Evolutionary conservation across 2,329 filamentous ascomycete genomes (phyloP), one percentile per base, ranked within the genome.

Genomic region (Ceratocystis huliohia): DNA sequence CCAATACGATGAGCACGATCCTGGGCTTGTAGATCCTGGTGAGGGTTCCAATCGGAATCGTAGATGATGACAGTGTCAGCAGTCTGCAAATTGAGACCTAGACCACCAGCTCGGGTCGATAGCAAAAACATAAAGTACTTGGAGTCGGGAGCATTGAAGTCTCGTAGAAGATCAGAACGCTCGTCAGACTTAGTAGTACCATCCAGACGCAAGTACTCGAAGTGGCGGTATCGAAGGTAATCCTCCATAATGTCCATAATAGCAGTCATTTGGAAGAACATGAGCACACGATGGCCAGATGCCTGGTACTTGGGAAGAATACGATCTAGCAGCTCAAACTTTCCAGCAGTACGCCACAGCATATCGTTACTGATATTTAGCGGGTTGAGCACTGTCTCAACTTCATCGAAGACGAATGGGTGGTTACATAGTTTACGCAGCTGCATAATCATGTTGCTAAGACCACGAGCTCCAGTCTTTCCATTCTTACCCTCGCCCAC

Each of bases 191-290:
- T 99, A 59, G 94, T 99, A 0, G 91, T 94, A 79, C 94, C 94
- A 73, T 99, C 94, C 68, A 99, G 81, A 74, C 94, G 91, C 70
- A 99, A 82, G 74, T 96, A 99, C 73, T 88, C 82, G 71, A 96
- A 81, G 61, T 87, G 88, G 70, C 90, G 84, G 73, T 91, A 88
- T 2, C 93, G 88, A 69, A 99, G 78, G 75, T 96, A 99, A 75
- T 99, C 94, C 72, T 99, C 94, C 94, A 99, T 97, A 73, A 99
- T 99, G 77, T 99, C 96, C 94, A 99, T 99, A 74, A 99, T 99
- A 69, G 96, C 92, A 3, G 94, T 99, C 94, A 99, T 99, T 76
- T 99, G 94, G 82, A 99, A 99, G 83, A 99, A 99, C 89, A 99
- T 97, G 75, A 99, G 81, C 33, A 97, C 91, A 76, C 94, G 88